phyloP scores from a whole-genome alignment of 1,284 basidiomycete genomes.

The Jaminaea rosea region DNA sequence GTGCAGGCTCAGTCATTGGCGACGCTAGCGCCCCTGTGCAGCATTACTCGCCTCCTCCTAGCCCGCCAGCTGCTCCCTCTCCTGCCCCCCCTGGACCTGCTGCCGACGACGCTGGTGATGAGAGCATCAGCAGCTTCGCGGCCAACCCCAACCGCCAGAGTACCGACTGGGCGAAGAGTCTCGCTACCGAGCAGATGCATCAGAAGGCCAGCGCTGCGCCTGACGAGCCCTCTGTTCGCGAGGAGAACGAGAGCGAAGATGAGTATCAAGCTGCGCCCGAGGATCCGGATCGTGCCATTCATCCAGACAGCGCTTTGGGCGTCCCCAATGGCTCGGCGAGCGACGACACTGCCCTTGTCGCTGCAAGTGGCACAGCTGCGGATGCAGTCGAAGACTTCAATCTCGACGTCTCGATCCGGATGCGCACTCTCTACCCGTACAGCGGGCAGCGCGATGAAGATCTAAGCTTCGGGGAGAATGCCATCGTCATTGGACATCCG shows the following conservation, averaged over 20 bases:
- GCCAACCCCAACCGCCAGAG: slow-evolving; percentile 61
- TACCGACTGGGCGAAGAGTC: slow-evolving; percentile 80
- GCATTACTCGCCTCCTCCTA: slow-evolving; percentile 39
- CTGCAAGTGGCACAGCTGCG: slow-evolving; percentile 6
- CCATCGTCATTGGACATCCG: slow-evolving; percentile 69
- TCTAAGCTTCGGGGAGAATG: slow-evolving; percentile 72
- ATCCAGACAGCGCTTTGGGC: no score
- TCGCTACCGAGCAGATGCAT: slow-evolving; percentile 64
- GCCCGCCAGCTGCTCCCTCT: slow-evolving; percentile 19
- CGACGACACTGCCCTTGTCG: not conserved
- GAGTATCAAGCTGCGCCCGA: slow-evolving; percentile 13
- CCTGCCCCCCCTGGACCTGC: slow-evolving; percentile 31
- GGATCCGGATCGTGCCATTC: not conserved
- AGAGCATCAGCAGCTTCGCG: slow-evolving; percentile 34
- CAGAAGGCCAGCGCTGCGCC: slow-evolving; percentile 45
- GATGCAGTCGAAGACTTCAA: slow-evolving; percentile 65
- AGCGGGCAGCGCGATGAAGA: slow-evolving; percentile 77
- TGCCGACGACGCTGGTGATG: slow-evolving; percentile 20
- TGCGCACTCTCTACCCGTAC: slow-evolving; percentile 59
- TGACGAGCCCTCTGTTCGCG: slow-evolving; percentile 55
- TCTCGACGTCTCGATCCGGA: slow-evolving; percentile 55
- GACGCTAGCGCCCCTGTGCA: slow-evolving; percentile 61
- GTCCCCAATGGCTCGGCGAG: not conserved
- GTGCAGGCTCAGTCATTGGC: slow-evolving; percentile 69
- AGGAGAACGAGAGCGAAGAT: slow-evolving; percentile 53